Conservation (phyloP, 352 stramenopile genomes). For the Globisporangium heterothallicum region DNA sequence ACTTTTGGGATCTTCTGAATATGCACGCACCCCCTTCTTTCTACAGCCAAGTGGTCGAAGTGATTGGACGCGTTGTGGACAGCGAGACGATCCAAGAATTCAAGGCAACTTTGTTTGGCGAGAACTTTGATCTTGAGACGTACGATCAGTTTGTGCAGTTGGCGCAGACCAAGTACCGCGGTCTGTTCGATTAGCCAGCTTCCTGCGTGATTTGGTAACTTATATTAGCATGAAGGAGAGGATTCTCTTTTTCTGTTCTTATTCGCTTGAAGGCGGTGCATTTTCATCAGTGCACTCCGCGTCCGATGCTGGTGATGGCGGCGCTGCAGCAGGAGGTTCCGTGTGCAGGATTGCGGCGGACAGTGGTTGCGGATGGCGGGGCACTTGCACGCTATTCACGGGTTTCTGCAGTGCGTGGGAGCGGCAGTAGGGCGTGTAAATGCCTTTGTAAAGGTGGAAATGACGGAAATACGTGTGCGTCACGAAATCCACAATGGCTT, state of each 20-base stretch:
- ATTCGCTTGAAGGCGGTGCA: neutral
- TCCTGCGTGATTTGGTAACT: constrained; percentile 2
- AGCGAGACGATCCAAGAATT: constrained; percentile 76
- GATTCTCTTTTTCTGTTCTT: neutral
- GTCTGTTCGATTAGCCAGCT: constrained; percentile 55
- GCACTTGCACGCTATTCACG: constrained; percentile 40
- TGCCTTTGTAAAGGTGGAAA: constrained; percentile 74
- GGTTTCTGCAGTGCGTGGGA: constrained; percentile 42
- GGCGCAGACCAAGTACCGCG: constrained; percentile 62
- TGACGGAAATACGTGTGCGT: constrained; percentile 78
- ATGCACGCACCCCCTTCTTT: no score
- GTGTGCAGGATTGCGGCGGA: constrained; percentile 34
- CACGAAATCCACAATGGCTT: constrained; percentile 63
- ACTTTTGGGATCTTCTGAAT: no score
- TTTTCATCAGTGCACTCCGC: neutral
- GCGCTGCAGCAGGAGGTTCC: neutral
- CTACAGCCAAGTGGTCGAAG: constrained; percentile 74
- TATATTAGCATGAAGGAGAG: constrained; percentile 6
- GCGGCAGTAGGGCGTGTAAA: constrained; percentile 66
- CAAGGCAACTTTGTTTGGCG: constrained; percentile 80
- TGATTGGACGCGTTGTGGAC: constrained; percentile 74
- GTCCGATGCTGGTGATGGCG: constrained; percentile 9
- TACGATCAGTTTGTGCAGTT: constrained; percentile 83
- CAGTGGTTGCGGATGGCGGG: constrained; percentile 28
- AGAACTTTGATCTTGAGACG: constrained; percentile 75